phyloP scores from a whole-genome alignment of 1,284 basidiomycete genomes.

The Ganoderma lingzhi region DNA sequence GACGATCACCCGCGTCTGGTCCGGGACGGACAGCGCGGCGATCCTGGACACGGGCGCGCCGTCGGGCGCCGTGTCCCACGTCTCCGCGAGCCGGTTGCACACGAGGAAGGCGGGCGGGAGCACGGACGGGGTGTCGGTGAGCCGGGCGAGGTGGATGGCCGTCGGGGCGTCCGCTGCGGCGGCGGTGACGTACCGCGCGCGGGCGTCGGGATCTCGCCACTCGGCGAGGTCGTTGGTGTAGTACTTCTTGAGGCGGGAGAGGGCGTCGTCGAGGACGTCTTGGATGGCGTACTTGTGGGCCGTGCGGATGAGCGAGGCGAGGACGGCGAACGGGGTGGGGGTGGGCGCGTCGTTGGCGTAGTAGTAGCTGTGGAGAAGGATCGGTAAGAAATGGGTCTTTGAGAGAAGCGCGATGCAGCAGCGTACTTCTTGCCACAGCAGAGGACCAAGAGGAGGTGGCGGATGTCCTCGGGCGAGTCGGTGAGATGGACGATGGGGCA shows the following conservation, averaged over 20 bases:
- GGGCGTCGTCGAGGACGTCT: slow-evolving; percentile 19
- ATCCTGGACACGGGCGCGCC: background rate
- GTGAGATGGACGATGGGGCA: slow-evolving; percentile 27
- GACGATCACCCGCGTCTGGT: background rate
- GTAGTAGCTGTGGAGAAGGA: slow-evolving; percentile 18
- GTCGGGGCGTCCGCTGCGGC: slow-evolving; percentile 5
- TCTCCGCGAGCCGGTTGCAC: slow-evolving; percentile 6
- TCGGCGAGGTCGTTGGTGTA: slow-evolving; percentile 15
- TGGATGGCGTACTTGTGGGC: slow-evolving; percentile 27
- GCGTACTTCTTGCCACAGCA: slow-evolving; percentile 24
- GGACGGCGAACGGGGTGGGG: slow-evolving; percentile 10
- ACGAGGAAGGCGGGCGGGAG: slow-evolving; percentile 19
- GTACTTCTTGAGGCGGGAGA: slow-evolving; percentile 21
- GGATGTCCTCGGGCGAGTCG: slow-evolving; percentile 28
- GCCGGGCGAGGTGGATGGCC: slow-evolving; percentile 15
- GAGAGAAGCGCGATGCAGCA: background rate
- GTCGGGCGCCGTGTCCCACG: background rate
- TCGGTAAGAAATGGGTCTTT: background rate
- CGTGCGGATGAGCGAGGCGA: slow-evolving; percentile 24
- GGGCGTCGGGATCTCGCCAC: slow-evolving; percentile 7
- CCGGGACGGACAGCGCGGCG: background rate
- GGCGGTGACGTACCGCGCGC: slow-evolving; percentile 7
- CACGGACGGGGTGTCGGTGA: slow-evolving; percentile 13
- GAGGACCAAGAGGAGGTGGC: slow-evolving; percentile 23
- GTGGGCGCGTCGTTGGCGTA: slow-evolving; percentile 10